A percentile compares a stretch with the other conserved stretches of the same genome.
Conservation (phyloP, 352 stramenopile genomes). For the Phytophthora nicotianae region DNA sequence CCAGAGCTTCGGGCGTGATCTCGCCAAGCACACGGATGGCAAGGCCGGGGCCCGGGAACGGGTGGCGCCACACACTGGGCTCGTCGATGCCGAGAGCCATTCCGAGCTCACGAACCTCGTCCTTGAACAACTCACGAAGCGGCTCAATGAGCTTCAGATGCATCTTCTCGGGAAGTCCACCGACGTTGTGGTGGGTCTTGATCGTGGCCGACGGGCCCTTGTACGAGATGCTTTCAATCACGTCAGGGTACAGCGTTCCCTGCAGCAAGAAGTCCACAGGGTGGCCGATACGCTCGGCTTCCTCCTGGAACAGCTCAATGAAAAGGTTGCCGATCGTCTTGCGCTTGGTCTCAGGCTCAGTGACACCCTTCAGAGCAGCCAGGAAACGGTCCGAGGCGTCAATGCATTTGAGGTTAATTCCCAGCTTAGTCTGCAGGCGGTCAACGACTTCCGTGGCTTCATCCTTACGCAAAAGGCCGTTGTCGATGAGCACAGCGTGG, state of each 20-base stretch:
- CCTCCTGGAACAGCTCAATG: conserved; percentile 98
- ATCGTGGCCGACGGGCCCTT: conserved; percentile 98
- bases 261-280: conserved; percentile 95
- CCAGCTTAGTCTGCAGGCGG: conserved; percentile 88
- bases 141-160: conserved; percentile 99
- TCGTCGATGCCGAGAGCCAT: conserved; percentile 98
- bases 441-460: conserved; percentile 94
- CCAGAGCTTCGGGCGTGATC: conserved; percentile 93
- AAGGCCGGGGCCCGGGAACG: conserved; percentile 98
- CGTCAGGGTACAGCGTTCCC: conserved; percentile 99
- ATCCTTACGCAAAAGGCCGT: conserved; percentile 97
- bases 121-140: conserved; percentile 99
- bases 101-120: conserved; percentile 98
- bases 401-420: conserved; percentile 98
- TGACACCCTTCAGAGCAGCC: conserved; percentile 91
- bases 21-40: conserved; percentile 98
- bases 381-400: conserved; percentile 97
- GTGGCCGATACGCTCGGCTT: conserved; percentile 83
- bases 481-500: conserved; percentile 99
- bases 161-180: conserved; percentile 97
- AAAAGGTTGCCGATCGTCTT: conserved; percentile 99
- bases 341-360: conserved; percentile 98
- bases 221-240: conserved; percentile 99
- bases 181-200: conserved; percentile 99
- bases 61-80: conserved; percentile 97